Evolutionary conservation across 352 stramenopile species (phyloP).

Genomic region (Globisporangium lucens): DNA sequence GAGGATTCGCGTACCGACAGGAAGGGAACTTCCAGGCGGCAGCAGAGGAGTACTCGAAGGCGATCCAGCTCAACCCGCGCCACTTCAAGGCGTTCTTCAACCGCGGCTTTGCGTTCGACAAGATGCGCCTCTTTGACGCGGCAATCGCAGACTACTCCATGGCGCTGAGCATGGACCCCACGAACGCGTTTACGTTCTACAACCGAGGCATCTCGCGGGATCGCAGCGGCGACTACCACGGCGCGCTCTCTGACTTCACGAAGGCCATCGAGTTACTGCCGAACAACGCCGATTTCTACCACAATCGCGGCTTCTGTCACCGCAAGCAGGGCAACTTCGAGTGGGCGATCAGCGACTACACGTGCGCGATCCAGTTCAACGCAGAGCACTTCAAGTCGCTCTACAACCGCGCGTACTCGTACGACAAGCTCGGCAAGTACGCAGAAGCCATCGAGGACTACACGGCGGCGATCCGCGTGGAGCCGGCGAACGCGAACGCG

Average conservation of each 20-base stretch:
- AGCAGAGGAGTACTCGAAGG: conserved; percentile 73
- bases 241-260: conserved; percentile 83
- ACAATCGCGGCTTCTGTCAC: conserved; percentile 84
- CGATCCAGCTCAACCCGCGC: conserved; percentile 60
- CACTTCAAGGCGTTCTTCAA: conserved; percentile 92
- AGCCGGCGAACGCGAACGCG: conserved; percentile 75
- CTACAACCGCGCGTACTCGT: conserved; percentile 87
- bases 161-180: conserved; percentile 60
- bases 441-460: conserved; percentile 75
- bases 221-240: conserved; percentile 76
- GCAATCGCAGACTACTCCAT: conserved; percentile 79
- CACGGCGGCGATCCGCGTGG: conserved; percentile 56
- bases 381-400: conserved; percentile 84
- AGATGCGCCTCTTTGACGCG: conserved; percentile 67
- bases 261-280: conserved; percentile 72
- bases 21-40: conserved; percentile 79
- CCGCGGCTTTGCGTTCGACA: conserved; percentile 84
- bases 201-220: conserved; percentile 85
- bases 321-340: conserved; percentile 80
- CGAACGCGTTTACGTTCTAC: conserved; percentile 78
- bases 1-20: conserved; percentile 73
- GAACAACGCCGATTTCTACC: conserved; percentile 76
- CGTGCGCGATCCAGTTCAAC: conserved; percentile 62
- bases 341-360: conserved; percentile 78
- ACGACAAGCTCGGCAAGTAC: conserved; percentile 75